Conservation (phyloP, 2,329 filamentous ascomycete genomes). For the Pseudogymnoascus sp. region DNA sequence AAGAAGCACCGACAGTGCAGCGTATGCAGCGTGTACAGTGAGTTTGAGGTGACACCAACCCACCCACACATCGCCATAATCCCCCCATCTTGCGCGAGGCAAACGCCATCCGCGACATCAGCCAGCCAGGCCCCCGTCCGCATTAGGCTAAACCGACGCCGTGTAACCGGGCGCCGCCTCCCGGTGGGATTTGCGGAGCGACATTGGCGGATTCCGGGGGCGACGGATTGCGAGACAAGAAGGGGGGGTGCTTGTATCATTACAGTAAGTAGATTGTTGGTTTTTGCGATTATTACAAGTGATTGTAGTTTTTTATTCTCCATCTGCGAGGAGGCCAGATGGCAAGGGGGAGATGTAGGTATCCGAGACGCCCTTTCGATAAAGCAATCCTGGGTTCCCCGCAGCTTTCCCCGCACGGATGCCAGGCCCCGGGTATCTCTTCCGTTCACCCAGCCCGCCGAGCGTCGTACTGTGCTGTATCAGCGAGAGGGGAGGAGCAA, state of each 20-base stretch:
- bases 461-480: neutral
- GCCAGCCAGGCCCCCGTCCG: neutral
- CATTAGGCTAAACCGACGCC: neutral
- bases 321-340: neutral
- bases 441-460: neutral
- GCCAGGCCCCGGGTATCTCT: neutral
- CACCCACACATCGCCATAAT: neutral
- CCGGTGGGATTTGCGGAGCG: no score
- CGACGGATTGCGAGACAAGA: no score
- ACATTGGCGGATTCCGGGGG: no score
- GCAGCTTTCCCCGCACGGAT: neutral
- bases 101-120: neutral
- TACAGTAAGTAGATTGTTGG: no score
- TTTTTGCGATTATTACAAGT: no score
- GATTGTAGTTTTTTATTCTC: no score
- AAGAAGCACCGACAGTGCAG: no score
- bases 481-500: neutral
- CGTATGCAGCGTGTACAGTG: no score
- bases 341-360: neutral
- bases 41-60: no score
- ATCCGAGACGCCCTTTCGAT: neutral
- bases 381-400: neutral
- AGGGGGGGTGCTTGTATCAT: no score
- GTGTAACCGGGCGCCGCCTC: neutral
- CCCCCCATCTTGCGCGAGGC: neutral